Conservation (phyloP, 495 filamentous ascomycete species). For the Neurospora pannonica region DNA sequence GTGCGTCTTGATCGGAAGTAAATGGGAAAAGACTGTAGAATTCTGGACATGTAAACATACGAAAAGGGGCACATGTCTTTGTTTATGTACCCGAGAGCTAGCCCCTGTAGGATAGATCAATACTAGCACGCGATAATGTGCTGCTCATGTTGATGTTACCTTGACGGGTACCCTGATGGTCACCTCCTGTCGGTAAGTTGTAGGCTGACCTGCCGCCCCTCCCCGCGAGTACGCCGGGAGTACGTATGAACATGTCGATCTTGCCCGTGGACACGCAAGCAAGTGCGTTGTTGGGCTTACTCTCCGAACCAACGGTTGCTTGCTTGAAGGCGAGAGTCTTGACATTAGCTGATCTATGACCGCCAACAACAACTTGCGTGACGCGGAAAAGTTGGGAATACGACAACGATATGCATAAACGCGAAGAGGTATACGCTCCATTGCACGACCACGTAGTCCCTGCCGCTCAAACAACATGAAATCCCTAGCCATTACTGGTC, state of each 20-base stretch:
- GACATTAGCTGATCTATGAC: not conserved
- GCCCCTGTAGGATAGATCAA: not conserved
- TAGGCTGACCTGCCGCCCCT: not conserved
- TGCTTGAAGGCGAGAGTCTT: not conserved
- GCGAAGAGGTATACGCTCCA: not conserved
- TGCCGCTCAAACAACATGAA: not conserved
- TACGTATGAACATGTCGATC: not conserved
- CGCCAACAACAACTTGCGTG: not conserved
- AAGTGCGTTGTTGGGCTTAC: not conserved
- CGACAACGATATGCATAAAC: not conserved
- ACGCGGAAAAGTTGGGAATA: not conserved
- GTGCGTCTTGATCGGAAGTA: too few species aligned
- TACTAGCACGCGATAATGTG: not conserved
- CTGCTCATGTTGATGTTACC: not conserved
- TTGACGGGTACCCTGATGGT: constrained; percentile 9
- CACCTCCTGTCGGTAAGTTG: not conserved
- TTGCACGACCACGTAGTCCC: not conserved
- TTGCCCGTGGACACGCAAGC: not conserved
- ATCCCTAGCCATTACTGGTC: not conserved
- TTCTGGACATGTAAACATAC: not conserved
- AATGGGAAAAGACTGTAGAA: too few species aligned
- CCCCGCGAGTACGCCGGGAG: not conserved
- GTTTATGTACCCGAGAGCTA: not conserved
- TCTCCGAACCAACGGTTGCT: not conserved
- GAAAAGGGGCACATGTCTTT: not conserved